Evolutionary conservation across 2,329 filamentous ascomycete species (phyloP), one percentile per base, ranked within the genome.

Genomic region (Penicillium sp.): DNA sequence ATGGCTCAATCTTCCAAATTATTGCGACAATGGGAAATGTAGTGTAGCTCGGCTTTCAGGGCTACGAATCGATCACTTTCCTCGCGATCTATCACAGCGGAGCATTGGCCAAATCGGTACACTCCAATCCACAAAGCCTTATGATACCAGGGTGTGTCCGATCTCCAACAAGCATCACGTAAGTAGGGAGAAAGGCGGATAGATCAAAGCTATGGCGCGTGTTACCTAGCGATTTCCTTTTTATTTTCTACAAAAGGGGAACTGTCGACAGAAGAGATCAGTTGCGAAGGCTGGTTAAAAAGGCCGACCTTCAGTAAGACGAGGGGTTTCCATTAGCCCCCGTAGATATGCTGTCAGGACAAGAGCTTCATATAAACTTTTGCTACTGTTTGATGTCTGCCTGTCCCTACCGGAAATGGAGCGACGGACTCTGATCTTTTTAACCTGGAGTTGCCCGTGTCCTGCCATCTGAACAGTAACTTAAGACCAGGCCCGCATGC

Each of bases 61-160:
- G 17, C 13, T n/a, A 24, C 5, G 23, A 18, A 42, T 42, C 17
- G 24, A 27, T 42, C 39, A 26, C 24, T 3, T 23, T 23, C 17
- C 17, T 41, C 20, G 29, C 41, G 41, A 43, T 44, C 30, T 26
- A 42, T 44, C 47, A 49, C 41, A 43, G 15, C 47, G 33, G 23
- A 27, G 47, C 6, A 12, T 37, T 15, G 27, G 21, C 45, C 45
- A 29, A 13, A 42, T 42, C 39, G 26, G 23, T 42, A 27, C 24
- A 42, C 27, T 4, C 1, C 13, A 15, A 10, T 26, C 5, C 15
- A 0, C 4, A 39, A 26, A 3, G 13, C n/a, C n/a, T n/a, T n/a
- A n/a, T n/a, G n/a, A n/a, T n/a, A n/a, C n/a, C n/a, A n/a, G n/a
- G n/a, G n/a, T n/a, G n/a, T n/a, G n/a, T n/a, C n/a, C n/a, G n/a